phyloP scores from a whole-genome alignment of 768 basidiomycete genomes.

The Trametes elegans region DNA sequence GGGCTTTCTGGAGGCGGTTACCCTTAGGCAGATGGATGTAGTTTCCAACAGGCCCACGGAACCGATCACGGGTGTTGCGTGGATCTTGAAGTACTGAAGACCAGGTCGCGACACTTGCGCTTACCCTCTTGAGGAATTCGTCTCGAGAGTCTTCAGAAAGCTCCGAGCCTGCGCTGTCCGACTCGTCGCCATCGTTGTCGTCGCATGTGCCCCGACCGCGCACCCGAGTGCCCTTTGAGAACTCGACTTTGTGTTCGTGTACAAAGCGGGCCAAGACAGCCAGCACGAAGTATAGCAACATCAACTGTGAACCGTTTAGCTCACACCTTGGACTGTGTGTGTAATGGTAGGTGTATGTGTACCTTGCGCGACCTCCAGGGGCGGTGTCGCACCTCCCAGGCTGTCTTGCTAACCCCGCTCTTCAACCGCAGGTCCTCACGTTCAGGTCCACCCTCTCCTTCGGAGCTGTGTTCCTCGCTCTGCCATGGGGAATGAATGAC shows the following conservation, averaged over 20 bases:
- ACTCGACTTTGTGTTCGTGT: neutral
- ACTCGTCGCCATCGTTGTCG: too few species aligned
- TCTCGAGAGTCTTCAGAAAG: neutral
- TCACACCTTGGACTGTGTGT: too few species aligned
- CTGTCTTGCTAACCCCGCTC: too few species aligned
- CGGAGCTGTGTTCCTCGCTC: too few species aligned
- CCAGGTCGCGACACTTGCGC: neutral
- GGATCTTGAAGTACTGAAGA: neutral
- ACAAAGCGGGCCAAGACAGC: neutral
- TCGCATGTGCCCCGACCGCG: neutral
- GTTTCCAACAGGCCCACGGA: neutral
- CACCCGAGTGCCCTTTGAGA: neutral
- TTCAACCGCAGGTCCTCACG: too few species aligned
- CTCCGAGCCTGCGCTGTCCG: neutral
- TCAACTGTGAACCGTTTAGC: too few species aligned
- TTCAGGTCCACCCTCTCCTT: too few species aligned
- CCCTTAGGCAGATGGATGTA: neutral
- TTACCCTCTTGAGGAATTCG: neutral
- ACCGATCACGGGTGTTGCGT: neutral
- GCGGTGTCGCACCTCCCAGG: neutral
- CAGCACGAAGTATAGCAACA: neutral
- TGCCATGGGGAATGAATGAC: too few species aligned
- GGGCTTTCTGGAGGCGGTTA: neutral
- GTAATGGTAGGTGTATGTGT: too few species aligned
- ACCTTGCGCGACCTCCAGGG: too few species aligned